These are phyloP conservation scores for Olyra latifolia DNA, from an alignment of 176 grass and related monocot species.

Conservation along the genomic window DNA sequence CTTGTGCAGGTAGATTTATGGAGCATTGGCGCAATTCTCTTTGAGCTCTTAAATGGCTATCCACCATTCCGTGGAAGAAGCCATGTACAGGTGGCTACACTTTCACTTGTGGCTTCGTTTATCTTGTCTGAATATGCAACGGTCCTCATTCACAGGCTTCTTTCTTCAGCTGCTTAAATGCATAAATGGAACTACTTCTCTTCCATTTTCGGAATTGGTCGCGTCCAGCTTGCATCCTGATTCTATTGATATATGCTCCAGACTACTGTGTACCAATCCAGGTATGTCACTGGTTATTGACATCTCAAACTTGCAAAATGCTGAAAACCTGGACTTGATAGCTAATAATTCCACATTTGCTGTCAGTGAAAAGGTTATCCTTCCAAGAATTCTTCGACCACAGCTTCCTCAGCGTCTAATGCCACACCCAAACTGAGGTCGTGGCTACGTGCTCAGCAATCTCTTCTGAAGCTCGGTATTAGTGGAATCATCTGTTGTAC, in stretches of 20 bases:
- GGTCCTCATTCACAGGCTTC: not conserved
- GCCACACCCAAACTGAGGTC: not conserved
- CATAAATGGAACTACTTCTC: slow-evolving; percentile 28
- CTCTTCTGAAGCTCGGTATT: slow-evolving; percentile 1
- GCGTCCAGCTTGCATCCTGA: slow-evolving; percentile 11
- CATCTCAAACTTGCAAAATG: not conserved
- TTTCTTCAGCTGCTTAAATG: slow-evolving; percentile 34
- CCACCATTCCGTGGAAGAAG: slow-evolving; percentile 54
- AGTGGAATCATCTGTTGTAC: not conserved
- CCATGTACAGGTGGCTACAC: slow-evolving; percentile 42
- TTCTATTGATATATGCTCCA: slow-evolving; percentile 38
- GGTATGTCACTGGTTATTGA: not conserved
- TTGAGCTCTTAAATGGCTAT: slow-evolving; percentile 63
- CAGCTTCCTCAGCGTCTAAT: slow-evolving; percentile 4
- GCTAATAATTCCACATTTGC: not conserved
- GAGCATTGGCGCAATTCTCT: slow-evolving; percentile 54
- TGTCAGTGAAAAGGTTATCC: slow-evolving; percentile 33
- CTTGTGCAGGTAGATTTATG: slow-evolving; percentile 54
- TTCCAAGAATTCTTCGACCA: slow-evolving; percentile 47
- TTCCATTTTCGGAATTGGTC: slow-evolving; percentile 22
- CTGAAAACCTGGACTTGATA: not conserved
- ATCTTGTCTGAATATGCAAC: not conserved
- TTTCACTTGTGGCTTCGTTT: not conserved
- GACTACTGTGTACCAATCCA: slow-evolving; percentile 34
- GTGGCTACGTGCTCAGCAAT: not conserved